phyloP scores from a whole-genome alignment of 768 basidiomycete genomes.

The Infundibulicybe gibba region DNA sequence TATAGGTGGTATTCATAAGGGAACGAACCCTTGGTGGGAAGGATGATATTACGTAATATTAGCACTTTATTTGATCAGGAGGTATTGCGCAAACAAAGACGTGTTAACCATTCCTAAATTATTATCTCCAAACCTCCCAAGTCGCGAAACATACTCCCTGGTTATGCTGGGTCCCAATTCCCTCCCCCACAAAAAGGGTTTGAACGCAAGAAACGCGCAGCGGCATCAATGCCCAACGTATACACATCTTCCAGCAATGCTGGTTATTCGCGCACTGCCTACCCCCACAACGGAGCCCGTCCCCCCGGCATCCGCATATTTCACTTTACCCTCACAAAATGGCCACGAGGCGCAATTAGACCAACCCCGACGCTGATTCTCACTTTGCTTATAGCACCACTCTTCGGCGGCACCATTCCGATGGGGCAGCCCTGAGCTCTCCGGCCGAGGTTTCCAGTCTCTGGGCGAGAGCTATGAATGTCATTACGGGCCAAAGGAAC shows the following conservation, averaged over 20 bases:
- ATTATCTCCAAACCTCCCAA: no score
- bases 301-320: constrained; percentile 82
- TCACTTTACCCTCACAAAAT: constrained; percentile 53
- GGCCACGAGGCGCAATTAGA: constrained; percentile 41
- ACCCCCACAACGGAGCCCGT: constrained; percentile 35
- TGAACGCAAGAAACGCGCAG: constrained; percentile 40
- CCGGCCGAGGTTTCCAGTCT: constrained; percentile 48
- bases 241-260: constrained; percentile 34
- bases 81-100: no score
- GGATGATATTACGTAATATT: no score
- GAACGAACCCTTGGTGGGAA: no score
- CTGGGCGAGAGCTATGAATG: constrained; percentile 42
- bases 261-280: constrained; percentile 21
- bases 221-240: constrained; percentile 26
- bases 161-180: no score
- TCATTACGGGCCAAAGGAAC: constrained; percentile 33
- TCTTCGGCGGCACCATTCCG: constrained; percentile 61
- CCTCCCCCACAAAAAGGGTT: constrained; percentile 23
- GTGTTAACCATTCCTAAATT: no score
- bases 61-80: no score
- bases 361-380: constrained; percentile 59
- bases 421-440: constrained; percentile 39
- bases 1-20: no score
- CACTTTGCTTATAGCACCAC: constrained; percentile 88
- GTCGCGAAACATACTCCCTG: no score